Conservation (phyloP, 805 yeast species). For the Kluyveromyces nonfermentans region DNA sequence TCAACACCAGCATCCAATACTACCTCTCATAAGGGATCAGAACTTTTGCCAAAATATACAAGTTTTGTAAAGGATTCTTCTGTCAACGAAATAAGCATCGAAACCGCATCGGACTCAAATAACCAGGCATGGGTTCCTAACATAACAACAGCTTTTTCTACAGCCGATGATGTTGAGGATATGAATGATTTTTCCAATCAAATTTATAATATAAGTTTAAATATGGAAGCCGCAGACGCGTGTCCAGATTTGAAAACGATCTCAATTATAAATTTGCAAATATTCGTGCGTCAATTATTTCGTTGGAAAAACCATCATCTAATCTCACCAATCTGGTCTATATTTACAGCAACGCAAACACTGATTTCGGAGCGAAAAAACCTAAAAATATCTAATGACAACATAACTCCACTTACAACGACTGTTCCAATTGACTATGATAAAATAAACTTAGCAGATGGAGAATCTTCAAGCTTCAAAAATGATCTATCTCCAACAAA, state of each 20-base stretch:
- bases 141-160: conserved; percentile 6
- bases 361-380: conserved; percentile 38
- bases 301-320: conserved; percentile 20
- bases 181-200: conserved; percentile 1
- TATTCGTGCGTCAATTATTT: conserved; percentile 24
- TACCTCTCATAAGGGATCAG: not conserved
- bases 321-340: conserved; percentile 46
- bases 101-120: conserved; percentile 15
- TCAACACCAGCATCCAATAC: not conserved
- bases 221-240: not conserved
- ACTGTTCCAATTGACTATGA: conserved; percentile 9
- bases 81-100: conserved; percentile 15
- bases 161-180: conserved; percentile 2
- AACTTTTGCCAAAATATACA: not conserved
- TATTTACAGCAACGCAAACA: conserved; percentile 41
- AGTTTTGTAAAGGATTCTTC: conserved; percentile 7
- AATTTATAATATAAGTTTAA: conserved; percentile 1
- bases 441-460: not conserved
- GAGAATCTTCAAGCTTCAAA: not conserved
- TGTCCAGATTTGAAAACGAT: conserved; percentile 3
- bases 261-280: conserved; percentile 23
- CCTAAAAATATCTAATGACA: conserved; percentile 32
- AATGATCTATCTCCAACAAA: conserved; percentile 7
- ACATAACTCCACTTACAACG: conserved; percentile 2
- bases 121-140: conserved; percentile 21